Base-by-base conservation (phyloP, 768 basidiomycete species). In the Boletus rufocinnamomeus region DNA sequence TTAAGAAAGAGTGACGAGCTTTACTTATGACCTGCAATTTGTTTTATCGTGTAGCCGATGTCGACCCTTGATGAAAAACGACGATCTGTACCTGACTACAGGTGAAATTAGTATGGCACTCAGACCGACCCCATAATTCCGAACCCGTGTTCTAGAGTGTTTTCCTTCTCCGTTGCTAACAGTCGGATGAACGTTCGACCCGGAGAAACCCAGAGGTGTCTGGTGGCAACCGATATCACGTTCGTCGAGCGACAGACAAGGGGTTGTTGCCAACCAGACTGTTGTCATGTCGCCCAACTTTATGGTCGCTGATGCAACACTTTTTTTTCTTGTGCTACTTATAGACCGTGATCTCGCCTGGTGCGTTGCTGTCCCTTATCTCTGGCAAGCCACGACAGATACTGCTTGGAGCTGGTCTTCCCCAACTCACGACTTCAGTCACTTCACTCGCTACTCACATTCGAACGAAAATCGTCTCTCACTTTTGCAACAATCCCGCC, bases 371-470 rank as follows among this genome's bases (percentile, higher is more conserved):
- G 28, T 54, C 59, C 27, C 43, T 38, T 16, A 27, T 43, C 27
- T 46, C 50, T 35, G 6, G 21, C 54, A 38, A 44, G 53, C 40
- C 45, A 38, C 62, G 43, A 47, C 47, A 34, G 27, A 55, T 16
- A 46, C 45, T 50, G 4, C 21, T 48, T 43, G 65, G 67, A 61
- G 67, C 67, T 69, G 67, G 67, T 54, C 57, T 62, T 67, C 59
- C 16, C 17, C 9, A 14, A 23, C n/a, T 8, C 30, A 56, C 54
- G 37, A 56, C 37, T 38, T 30, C 35, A n/a, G 44, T 44, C 50
- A 56, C 37, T 38, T 30, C 35, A n/a, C 49, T 44, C 50, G n/a
- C 43, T 47, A 27, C 40, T n/a, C 38, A 35, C 54, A 41, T 19
- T 32, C 51, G 13, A 32, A 11, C 46, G 14, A 40, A 43, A 30